A percentile compares a stretch with the other conserved stretches of the same genome.
Evolutionary conservation across 2,329 filamentous ascomycete genomes (phyloP).

Genomic region (Penicillium brevicompactum): DNA sequence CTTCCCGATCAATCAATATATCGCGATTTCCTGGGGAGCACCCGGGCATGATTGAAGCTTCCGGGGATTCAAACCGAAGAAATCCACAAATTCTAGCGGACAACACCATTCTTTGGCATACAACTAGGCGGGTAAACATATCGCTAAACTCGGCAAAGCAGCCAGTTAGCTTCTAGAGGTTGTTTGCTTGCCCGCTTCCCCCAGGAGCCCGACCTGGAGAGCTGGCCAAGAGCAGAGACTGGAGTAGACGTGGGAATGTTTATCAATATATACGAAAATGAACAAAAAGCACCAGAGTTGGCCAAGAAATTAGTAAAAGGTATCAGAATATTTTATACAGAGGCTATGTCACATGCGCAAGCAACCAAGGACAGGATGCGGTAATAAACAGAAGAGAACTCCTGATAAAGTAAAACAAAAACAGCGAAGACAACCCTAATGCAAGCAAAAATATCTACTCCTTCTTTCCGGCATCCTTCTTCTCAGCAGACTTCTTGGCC

Average conservation of each 20-base stretch:
- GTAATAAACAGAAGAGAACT: constrained; percentile 22
- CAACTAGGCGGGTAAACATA: no score
- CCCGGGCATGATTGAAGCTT: background rate
- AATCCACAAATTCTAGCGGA: no score
- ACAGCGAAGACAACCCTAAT: constrained; percentile 8
- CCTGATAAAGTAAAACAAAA: constrained; percentile 15
- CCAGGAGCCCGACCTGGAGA: no score
- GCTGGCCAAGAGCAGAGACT: no score
- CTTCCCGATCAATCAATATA: background rate
- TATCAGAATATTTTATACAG: constrained; percentile 29
- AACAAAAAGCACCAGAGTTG: background rate
- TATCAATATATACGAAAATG: background rate
- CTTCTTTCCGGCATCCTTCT: constrained; percentile 15
- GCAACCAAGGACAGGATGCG: constrained; percentile 22
- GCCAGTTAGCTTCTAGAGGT: no score
- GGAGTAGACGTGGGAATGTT: background rate
- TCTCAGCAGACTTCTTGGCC: constrained; percentile 32
- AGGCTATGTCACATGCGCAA: constrained; percentile 29
- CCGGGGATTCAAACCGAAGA: background rate
- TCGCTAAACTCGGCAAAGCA: no score
- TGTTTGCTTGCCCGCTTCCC: no score
- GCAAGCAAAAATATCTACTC: constrained; percentile 5
- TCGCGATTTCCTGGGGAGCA: background rate
- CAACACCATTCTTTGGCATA: no score
- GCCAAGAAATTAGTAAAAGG: constrained; percentile 8